Base-by-base conservation (phyloP, 2,329 filamentous ascomycete species). In the Colletotrichum liriopes region DNA sequence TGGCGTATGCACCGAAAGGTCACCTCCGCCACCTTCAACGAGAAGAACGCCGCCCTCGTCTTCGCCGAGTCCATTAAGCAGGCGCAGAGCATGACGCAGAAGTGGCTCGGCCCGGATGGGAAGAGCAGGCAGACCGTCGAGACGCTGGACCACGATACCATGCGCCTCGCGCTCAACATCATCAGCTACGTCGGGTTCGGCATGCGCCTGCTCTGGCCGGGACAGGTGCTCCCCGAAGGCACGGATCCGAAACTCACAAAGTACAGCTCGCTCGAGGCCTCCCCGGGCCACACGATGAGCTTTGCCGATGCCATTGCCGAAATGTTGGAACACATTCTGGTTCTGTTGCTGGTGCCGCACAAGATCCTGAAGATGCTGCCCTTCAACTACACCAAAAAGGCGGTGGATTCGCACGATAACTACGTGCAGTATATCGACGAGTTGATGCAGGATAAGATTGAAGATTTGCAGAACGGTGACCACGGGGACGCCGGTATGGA, bases 1-100 rank as follows among this genome's bases (percentile, higher is more conserved):
- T 96, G 93, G 93, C 90, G 91, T 41, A 86, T 89, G 81, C 93
- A 96, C 79, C 89, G 93, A 73, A 94, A 93, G 81, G 87, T 91
- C 54, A 92, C 91, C 0, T 89, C 91, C 37, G 90, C 93, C 0
- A 90, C 90, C 5, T 95, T 96, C 81, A 94, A 92, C 69, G 93
- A 96, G 83, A 91, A 88, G 82, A 95, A 94, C 79, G 92, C 93
- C 68, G 84, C 86, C 29, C 78, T 91, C 43, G 91, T 92, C 8
- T 93, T 91, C 81, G 81, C 81, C 51, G 91, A 93, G 80, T 86
- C 88, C 26, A 82, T 92, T 67, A 67, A 70, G 47, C 93, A 95
- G 82, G 88, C 92, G 0, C 83, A 88, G 73, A 86, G 87, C 16
- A 88, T 94, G 88, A 77, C 93, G 39, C 79, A 81, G 45, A 84